Evolutionary conservation across 2,329 filamentous ascomycete species (phyloP), one percentile per base, ranked within the genome.

Genomic region (Xenosphaeropsis pyriputrescens): DNA sequence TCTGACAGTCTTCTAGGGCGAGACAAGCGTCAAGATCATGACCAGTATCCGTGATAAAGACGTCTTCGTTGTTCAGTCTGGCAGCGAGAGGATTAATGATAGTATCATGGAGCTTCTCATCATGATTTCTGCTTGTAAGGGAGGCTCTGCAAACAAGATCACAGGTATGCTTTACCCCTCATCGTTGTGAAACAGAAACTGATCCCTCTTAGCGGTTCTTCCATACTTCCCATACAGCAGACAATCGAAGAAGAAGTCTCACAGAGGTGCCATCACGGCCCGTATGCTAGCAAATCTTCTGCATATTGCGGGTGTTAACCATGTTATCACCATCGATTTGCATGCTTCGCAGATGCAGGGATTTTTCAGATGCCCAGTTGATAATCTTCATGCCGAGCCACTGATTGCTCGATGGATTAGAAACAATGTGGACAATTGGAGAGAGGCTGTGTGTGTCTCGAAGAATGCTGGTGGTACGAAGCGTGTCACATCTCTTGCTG

Each of bases 281-380:
- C 79, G 89, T 48, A 94, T 98, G 86, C 73, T 98, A 38, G 89
- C 91, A 43, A 98, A 98, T 58, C 73, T 96, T 36, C 76, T 98
- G 48, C 75, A 83, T 43, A 83, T 98, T 40, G 91, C 91, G 37
- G 91, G 91, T 38, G 86, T 98, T 47, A 86, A 93, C 62, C 91
- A 98, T 65, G 84, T 98, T 57, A 88, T 98, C 52, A 98, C 91
- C 13, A 82, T 98, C 54, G 91, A 98, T 56, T 72, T 98, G 19
- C 91, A 98, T 63, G 84, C 84, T 38, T 86, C 83, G n/a, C 91
- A 96, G 64, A 96, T 96, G 85, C 91, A 98, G 63, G 91, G 91
- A 41, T 98, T 98, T 65, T 98, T 98, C 70, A 84, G 84, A 54
- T 94, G 89, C 50, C 91, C 91, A 0, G 89, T 98, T 42, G 91